Evolutionary conservation across 148 eudicot species (phyloP).

Genomic region (Rheum nobile): DNA sequence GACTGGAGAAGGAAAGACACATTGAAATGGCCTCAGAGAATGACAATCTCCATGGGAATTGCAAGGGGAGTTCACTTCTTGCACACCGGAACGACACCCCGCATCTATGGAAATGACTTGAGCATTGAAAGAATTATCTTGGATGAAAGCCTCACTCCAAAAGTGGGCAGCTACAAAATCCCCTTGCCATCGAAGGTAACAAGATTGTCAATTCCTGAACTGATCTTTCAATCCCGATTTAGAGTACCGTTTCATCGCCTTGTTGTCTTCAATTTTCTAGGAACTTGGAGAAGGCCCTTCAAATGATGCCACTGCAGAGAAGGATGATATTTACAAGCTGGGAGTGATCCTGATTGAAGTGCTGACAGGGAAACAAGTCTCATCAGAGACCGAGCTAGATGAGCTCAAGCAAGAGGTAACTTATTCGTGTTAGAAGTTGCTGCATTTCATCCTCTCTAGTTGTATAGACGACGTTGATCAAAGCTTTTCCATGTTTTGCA

Average conservation of each 20-base stretch:
- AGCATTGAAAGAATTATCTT: slow-evolving; percentile 58
- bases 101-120: slow-evolving; percentile 57
- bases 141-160: slow-evolving; percentile 74
- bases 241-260: neutral
- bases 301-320: slow-evolving; percentile 31
- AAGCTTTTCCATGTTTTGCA: slow-evolving; percentile 18
- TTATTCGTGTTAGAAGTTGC: neutral
- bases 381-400: slow-evolving; percentile 41
- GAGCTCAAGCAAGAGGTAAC: slow-evolving; percentile 58
- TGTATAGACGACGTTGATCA: no score
- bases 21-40: slow-evolving; percentile 93
- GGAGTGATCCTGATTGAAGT: slow-evolving; percentile 68
- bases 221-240: neutral
- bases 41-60: slow-evolving; percentile 68
- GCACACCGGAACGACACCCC: slow-evolving; percentile 58
- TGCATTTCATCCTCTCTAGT: neutral
- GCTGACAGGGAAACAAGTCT: slow-evolving; percentile 59
- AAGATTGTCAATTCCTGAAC: neutral
- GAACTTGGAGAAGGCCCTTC: slow-evolving; percentile 23
- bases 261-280: neutral
- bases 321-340: slow-evolving; percentile 63
- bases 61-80: slow-evolving; percentile 77
- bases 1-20: slow-evolving; percentile 67
- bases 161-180: slow-evolving; percentile 63
- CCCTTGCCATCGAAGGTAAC: slow-evolving; percentile 63